phyloP scores from a whole-genome alignment of 164 flowering plant genomes.

The Sedum album region DNA sequence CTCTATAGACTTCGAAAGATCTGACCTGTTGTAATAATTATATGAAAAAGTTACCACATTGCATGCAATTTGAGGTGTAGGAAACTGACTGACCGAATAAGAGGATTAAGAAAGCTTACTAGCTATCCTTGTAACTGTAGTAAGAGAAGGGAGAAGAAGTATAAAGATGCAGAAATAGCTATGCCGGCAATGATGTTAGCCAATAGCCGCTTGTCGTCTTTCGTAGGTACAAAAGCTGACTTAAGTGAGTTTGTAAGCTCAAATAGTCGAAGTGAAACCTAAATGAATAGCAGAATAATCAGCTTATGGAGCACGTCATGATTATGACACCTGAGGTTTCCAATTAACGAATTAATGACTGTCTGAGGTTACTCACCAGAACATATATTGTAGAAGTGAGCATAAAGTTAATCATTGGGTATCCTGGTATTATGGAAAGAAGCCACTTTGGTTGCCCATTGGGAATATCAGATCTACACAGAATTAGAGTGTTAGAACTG shows the following conservation, averaged over 20 bases:
- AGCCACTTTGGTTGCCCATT: slow-evolving; percentile 99
- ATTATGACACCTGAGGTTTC: neutral
- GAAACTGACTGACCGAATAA: neutral
- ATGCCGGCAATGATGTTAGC: slow-evolving; percentile 58
- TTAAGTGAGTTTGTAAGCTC: slow-evolving; percentile 77
- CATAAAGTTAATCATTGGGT: slow-evolving; percentile 90
- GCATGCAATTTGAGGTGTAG: neutral
- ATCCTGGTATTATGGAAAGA: slow-evolving; percentile 71
- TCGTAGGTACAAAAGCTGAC: slow-evolving; percentile 66
- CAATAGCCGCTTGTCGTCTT: slow-evolving; percentile 57
- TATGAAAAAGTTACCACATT: neutral
- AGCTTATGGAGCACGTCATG: neutral
- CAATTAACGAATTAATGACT: neutral
- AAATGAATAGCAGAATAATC: slow-evolving; percentile 17
- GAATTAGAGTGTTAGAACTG: neutral
- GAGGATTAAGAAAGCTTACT: slow-evolving; percentile 23
- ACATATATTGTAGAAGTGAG: slow-evolving; percentile 78
- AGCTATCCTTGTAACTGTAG: slow-evolving; percentile 48
- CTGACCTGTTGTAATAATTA: neutral
- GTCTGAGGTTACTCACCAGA: slow-evolving; percentile 32
- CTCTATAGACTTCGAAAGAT: neutral
- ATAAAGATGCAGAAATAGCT: slow-evolving; percentile 44
- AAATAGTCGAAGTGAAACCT: slow-evolving; percentile 79
- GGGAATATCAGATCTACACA: slow-evolving; percentile 68
- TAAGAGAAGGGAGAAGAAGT: slow-evolving; percentile 53